A percentile compares a stretch with the other conserved stretches of the same genome.
Evolutionary conservation across 345 rosid species (phyloP).

Genomic region (Capsella bursapastoris): DNA sequence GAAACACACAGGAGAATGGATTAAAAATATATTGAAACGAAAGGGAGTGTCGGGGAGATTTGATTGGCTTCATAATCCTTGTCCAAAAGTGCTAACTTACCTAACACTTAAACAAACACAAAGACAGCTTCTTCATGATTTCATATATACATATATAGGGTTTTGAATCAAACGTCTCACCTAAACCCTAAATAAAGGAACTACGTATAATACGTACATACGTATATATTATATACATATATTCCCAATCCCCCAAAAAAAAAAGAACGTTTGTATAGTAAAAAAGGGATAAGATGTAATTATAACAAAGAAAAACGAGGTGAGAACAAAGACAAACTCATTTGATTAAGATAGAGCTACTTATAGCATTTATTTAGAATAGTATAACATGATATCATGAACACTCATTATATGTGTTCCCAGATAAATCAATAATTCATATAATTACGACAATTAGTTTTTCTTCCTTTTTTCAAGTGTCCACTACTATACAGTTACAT

Average conservation of each 20-base stretch:
- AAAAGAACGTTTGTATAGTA: not conserved
- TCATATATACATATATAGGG: not conserved
- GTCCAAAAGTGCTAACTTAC: conserved; percentile 42
- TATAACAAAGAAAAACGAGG: conserved; percentile 10
- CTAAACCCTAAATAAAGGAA: conserved; percentile 26
- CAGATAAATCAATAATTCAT: conserved; percentile 34
- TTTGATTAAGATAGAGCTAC: conserved; percentile 44
- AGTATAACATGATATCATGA: conserved; percentile 43
- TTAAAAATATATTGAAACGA: conserved; percentile 16
- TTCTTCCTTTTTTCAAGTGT: conserved; percentile 26
- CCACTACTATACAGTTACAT: conserved; percentile 43
- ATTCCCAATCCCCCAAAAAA: not conserved
- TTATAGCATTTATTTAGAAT: conserved; percentile 32
- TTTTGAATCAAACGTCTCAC: conserved; percentile 39
- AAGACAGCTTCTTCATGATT: conserved; percentile 35
- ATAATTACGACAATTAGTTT: conserved; percentile 8
- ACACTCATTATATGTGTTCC: conserved; percentile 35
- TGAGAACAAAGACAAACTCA: conserved; percentile 41
- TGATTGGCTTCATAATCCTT: conserved; percentile 45
- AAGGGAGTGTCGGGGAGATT: conserved; percentile 46
- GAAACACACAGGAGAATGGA: conserved; percentile 13
- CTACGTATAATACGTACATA: conserved; percentile 12
- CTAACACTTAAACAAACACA: conserved; percentile 41
- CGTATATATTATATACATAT: not conserved
- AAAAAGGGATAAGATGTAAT: not conserved